Evolutionary conservation across 2,329 filamentous ascomycete genomes (phyloP), one percentile per base, ranked within the genome.

Genomic region (Colletotrichum godetiae): DNA sequence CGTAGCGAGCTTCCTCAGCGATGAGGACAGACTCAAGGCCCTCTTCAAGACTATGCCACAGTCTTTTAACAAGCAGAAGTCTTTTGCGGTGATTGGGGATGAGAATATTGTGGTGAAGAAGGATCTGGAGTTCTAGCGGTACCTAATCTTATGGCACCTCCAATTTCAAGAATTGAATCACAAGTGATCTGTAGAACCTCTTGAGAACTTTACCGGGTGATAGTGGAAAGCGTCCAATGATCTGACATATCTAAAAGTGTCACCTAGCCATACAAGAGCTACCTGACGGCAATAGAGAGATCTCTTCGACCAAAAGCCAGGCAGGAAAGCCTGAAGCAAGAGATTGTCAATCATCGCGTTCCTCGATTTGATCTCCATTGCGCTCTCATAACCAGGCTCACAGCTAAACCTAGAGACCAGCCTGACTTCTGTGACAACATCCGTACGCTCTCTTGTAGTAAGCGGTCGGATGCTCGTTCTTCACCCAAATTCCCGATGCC

Each of bases 91-190:
- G 4, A n/a, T 68, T 31, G 58, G 66, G 10, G 24, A 62, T 0
- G 66, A 68, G 11, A 68, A 37, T 5, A 24, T 60, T 0, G 66
- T 68, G 19, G 31, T 68, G 10, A 57, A 68, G 5, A 68, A 68
- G 4, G 66, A 6, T 11, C 8, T 58, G 15, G 24, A 27, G 5
- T 58, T 58, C 15, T 58, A 37, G 22, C 8, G n/a, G 19, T n/a
- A 29, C 12, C 13, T 24, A 24, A n/a, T 12, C 5, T 33, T 19
- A 35, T 24, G 56, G n/a, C n/a, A 22, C 27, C 19, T 4, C 3
- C 27, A 5, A 4, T 29, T 3, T 29, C 4, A 8, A 2, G 42
- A 49, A 49, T 7, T 11, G 19, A 4, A 49, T 5, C 4, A 22
- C 19, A 19, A n/a, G 42, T 22, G 4, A n/a, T n/a, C 42, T 49